Percentiles rank a stretch among this genome's conserved stretches.
These are phyloP conservation scores for Nannizziopsis barbatae DNA, from an alignment of 2,329 filamentous ascomycete species.

Conservation along the genomic window DNA sequence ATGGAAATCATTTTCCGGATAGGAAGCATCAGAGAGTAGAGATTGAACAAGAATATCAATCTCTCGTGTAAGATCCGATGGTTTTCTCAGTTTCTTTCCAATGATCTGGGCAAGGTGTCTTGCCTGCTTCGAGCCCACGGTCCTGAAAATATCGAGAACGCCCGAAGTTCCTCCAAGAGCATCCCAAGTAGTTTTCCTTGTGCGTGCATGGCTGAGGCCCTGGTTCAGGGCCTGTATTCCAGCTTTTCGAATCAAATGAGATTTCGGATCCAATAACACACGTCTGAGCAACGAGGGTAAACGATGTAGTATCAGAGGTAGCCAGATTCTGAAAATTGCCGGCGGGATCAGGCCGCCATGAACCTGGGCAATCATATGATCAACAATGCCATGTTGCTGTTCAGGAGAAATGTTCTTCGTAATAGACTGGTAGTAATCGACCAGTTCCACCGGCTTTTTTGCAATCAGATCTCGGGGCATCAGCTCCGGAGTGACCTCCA, in stretches of 20 bases:
- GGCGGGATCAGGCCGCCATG: conserved; percentile 8
- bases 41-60: conserved; percentile 7
- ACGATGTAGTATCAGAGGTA: conserved; percentile 5
- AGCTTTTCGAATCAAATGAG: conserved; percentile 1
- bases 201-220: neutral
- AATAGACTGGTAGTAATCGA: neutral
- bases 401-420: neutral
- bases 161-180: conserved; percentile 5
- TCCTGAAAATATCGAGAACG: conserved; percentile 3
- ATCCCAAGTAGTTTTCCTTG: conserved; percentile 4
- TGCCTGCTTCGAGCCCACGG: neutral
- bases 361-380: neutral
- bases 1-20: neutral
- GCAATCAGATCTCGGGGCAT: neutral
- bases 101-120: conserved; percentile 1
- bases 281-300: conserved; percentile 3
- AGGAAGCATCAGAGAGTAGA: neutral
- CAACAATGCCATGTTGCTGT: neutral
- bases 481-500: neutral
- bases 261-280: conserved; percentile 3
- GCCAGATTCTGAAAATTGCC: conserved; percentile 7
- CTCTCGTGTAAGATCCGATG: neutral
- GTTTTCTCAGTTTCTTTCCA: neutral
- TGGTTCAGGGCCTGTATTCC: conserved; percentile 1
- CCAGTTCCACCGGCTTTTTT: neutral